phyloP scores from a whole-genome alignment of 805 yeast genomes.

The Cyberlindnera euphorbiiphila region DNA sequence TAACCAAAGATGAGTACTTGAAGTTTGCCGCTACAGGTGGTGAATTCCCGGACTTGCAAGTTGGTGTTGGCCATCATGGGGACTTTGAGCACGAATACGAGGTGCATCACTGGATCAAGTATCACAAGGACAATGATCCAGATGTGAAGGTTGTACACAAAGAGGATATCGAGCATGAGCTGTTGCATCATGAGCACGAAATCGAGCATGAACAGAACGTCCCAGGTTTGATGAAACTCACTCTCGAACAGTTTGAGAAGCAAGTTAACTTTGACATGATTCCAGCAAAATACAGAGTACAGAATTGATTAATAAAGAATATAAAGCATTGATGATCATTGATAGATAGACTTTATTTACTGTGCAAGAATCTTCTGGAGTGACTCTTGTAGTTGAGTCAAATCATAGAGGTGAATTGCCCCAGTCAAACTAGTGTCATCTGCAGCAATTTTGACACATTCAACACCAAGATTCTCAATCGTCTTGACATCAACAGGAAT shows the following conservation, averaged over 20 bases:
- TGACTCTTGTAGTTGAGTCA: slow-evolving; percentile 35
- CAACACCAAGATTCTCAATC: slow-evolving; percentile 41
- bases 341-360: neutral
- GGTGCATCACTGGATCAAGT: slow-evolving; percentile 89
- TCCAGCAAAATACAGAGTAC: slow-evolving; percentile 33
- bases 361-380: slow-evolving; percentile 20
- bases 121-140: slow-evolving; percentile 75
- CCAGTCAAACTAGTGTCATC: slow-evolving; percentile 24
- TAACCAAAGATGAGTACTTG: slow-evolving; percentile 68
- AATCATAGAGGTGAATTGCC: slow-evolving; percentile 34
- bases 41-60: slow-evolving; percentile 84
- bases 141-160: slow-evolving; percentile 75
- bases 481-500: slow-evolving; percentile 44
- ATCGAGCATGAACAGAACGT: slow-evolving; percentile 77
- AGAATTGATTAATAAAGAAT: no score
- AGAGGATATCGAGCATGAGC: slow-evolving; percentile 71
- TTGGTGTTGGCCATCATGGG: slow-evolving; percentile 92
- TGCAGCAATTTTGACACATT: slow-evolving; percentile 39
- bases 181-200: slow-evolving; percentile 49
- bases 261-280: slow-evolving; percentile 35
- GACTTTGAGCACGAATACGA: slow-evolving; percentile 93
- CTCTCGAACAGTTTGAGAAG: slow-evolving; percentile 37
- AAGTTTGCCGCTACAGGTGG: slow-evolving; percentile 58
- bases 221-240: slow-evolving; percentile 33
- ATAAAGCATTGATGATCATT: neutral